A percentile compares a stretch with the other conserved stretches of the same genome.
These are phyloP conservation scores for Glebionis coronaria DNA, from an alignment of 129 eudicot species.

Conservation along the genomic window DNA sequence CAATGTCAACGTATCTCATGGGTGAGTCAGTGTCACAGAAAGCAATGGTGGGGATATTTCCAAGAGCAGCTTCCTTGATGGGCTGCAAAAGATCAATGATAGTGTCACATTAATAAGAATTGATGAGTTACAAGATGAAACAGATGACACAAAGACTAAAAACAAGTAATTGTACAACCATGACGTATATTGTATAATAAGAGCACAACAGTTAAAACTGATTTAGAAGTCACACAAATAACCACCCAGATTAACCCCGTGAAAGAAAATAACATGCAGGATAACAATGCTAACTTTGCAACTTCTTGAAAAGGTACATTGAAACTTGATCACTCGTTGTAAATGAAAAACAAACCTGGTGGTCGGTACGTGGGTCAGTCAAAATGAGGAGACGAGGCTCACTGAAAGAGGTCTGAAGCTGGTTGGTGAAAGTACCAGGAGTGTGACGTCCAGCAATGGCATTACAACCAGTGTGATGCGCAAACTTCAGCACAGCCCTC, in stretches of 20 bases:
- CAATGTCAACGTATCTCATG: constrained; percentile 72
- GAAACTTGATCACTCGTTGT: background rate
- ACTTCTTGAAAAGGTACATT: background rate
- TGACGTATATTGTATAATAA: too few relatives aligned
- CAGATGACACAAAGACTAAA: background rate
- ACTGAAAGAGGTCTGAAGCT: constrained; percentile 71
- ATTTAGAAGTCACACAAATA: too few relatives aligned
- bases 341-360: constrained; percentile 37
- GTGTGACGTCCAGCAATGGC: constrained; percentile 83
- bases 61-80: constrained; percentile 71
- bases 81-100: constrained; percentile 39
- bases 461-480: constrained; percentile 57
- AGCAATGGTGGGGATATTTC: constrained; percentile 75
- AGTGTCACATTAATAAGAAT: background rate
- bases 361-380: constrained; percentile 78
- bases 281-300: too few relatives aligned
- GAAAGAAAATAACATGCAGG: too few relatives aligned
- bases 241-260: too few relatives aligned
- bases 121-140: too few relatives aligned
- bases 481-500: constrained; percentile 77
- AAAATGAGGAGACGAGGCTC: constrained; percentile 70
- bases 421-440: constrained; percentile 79
- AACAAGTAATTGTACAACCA: too few relatives aligned
- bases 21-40: constrained; percentile 83
- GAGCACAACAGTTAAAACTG: too few relatives aligned